Evolutionary conservation across 306 rosid species (phyloP).

Genomic region (Senna tora): DNA sequence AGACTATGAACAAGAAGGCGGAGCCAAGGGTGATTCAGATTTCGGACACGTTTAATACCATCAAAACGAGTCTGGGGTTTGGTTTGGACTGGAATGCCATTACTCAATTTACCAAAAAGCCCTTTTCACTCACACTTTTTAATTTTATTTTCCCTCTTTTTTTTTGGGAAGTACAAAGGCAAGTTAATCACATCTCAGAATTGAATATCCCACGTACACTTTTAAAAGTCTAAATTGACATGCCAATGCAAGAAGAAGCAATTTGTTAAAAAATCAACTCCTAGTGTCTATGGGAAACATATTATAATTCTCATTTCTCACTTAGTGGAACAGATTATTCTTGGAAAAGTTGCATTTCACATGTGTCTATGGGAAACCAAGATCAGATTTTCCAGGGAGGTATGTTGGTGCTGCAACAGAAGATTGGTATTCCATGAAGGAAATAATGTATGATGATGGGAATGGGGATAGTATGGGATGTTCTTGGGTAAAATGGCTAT

Average conservation of each 20-base stretch:
- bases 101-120: too few species aligned
- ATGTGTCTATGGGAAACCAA: conserved; percentile 11
- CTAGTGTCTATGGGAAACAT: too few species aligned
- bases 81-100: too few species aligned
- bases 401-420: conserved; percentile 4
- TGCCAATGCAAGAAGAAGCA: background rate
- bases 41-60: too few species aligned
- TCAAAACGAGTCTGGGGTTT: too few species aligned
- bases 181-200: conserved; percentile 9
- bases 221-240: background rate
- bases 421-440: conserved; percentile 24
- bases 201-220: conserved; percentile 12
- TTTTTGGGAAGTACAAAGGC: background rate
- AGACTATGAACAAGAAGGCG: too few species aligned
- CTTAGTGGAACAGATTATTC: conserved; percentile 15
- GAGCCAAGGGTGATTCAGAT: too few species aligned
- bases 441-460: background rate
- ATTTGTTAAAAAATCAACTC: background rate
- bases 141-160: too few species aligned
- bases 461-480: too few species aligned
- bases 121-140: too few species aligned
- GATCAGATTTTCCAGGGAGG: conserved; percentile 21
- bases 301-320: conserved; percentile 29
- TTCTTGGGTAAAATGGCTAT: too few species aligned
- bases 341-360: conserved; percentile 6